Conservation (phyloP, 371 early-diverging fungal species). For the Smittium culicis region DNA sequence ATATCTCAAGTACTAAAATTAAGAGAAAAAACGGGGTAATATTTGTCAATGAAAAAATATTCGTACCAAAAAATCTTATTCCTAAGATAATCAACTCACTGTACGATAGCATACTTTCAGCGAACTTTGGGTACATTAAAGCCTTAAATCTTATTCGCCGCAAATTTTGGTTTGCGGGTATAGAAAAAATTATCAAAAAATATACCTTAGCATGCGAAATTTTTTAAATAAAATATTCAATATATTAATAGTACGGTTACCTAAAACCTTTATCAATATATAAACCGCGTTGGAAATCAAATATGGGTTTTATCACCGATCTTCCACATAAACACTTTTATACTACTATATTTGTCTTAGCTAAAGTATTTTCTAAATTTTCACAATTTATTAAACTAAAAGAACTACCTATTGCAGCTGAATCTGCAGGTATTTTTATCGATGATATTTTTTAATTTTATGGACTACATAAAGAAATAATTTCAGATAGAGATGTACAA, state of each 20-base stretch:
- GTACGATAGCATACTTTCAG: neutral
- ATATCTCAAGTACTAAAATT: neutral
- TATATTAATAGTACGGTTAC: neutral
- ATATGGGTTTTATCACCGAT: slow-evolving; percentile 36
- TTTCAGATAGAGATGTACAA: neutral
- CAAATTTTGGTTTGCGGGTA: slow-evolving; percentile 2
- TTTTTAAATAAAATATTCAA: neutral
- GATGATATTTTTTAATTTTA: neutral
- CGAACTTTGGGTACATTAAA: neutral
- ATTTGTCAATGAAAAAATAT: neutral
- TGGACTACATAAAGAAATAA: neutral
- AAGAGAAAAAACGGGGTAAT: neutral
- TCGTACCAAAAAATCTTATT: neutral
- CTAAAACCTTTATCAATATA: slow-evolving; percentile 20
- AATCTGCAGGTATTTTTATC: neutral
- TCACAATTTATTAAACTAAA: slow-evolving; percentile 29
- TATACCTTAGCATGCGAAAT: slow-evolving; percentile 6
- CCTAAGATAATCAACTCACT: neutral
- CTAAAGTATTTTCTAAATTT: slow-evolving; percentile 34
- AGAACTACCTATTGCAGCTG: neutral
- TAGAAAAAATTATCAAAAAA: slow-evolving; percentile 1
- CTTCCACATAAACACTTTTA: slow-evolving; percentile 26
- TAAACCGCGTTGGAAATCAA: slow-evolving; percentile 25
- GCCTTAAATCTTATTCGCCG: neutral
- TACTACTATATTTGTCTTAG: slow-evolving; percentile 33